Evolutionary conservation across 495 filamentous ascomycete genomes (phyloP).

Genomic region (Penicillium silybi): DNA sequence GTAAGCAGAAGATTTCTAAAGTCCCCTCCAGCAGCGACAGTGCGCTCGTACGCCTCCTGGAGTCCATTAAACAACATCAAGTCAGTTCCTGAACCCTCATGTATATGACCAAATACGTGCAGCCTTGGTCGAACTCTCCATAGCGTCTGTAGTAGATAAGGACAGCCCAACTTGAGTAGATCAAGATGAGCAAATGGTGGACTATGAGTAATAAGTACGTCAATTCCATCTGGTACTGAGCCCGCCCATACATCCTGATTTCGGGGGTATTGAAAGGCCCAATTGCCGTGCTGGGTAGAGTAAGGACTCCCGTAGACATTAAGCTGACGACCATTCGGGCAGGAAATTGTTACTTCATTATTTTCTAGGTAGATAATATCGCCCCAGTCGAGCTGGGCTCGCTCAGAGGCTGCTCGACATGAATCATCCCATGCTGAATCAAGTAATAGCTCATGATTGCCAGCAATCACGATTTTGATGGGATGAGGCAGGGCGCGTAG

Average conservation of each 20-base stretch:
- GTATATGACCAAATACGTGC: slow-evolving; percentile 73
- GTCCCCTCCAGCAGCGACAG: slow-evolving; percentile 14
- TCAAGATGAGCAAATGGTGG: slow-evolving; percentile 60
- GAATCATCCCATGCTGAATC: slow-evolving; percentile 38
- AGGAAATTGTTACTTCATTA: slow-evolving; percentile 38
- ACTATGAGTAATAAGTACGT: slow-evolving; percentile 74
- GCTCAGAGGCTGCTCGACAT: slow-evolving; percentile 5
- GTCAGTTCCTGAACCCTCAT: slow-evolving; percentile 54
- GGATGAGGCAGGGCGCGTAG: slow-evolving; percentile 54
- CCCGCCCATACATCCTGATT: slow-evolving; percentile 32
- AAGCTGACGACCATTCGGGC: slow-evolving; percentile 47
- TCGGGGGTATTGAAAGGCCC: slow-evolving; percentile 47
- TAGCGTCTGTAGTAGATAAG: slow-evolving; percentile 56
- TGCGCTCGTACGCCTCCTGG: slow-evolving; percentile 20
- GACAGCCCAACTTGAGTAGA: slow-evolving; percentile 53
- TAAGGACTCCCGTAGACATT: slow-evolving; percentile 53
- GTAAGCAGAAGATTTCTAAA: slow-evolving; percentile 16
- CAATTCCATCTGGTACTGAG: slow-evolving; percentile 58
- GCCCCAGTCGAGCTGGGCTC: slow-evolving; percentile 37
- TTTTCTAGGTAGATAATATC: slow-evolving; percentile 51
- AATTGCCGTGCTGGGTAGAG: slow-evolving; percentile 46
- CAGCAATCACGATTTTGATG: slow-evolving; percentile 65
- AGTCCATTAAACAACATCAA: slow-evolving; percentile 19
- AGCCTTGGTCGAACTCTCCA: slow-evolving; percentile 64
- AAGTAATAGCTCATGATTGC: slow-evolving; percentile 70